Base-by-base conservation (phyloP, 768 basidiomycete genomes). In the Lanmaoa rubissima region DNA sequence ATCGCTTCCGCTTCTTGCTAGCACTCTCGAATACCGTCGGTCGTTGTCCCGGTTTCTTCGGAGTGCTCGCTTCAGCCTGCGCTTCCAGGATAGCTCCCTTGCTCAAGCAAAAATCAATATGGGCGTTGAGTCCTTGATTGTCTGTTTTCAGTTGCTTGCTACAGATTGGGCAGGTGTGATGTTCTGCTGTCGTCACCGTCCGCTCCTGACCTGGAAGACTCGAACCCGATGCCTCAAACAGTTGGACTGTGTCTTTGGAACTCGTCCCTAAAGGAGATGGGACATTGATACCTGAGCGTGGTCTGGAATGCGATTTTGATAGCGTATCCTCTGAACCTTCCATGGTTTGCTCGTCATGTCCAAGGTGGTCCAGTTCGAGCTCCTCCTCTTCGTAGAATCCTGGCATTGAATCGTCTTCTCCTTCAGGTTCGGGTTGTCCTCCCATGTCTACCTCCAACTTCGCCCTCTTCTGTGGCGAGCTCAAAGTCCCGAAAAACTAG, bases 31-130 rank as follows among this genome's bases (percentile, higher is more conserved):
- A 39, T 34, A 28, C 34, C 12, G 32, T 8, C 28, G 28, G 4
- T 28, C 28, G 4, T 28, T 28, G 28, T 28, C 28, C 6, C 6
- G 42, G 34, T 43, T 68, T 66, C 56, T 43, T 61, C 11, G 64
- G 61, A 50, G 63, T 66, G 41, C 49, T 60, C 5, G 67, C 67
- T 51, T 67, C 64, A 0, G 62, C 65, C 54, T 89, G 88, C 0
- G 90, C 90, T 64, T 90, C 82, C 56, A 80, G 74, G 58, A 96
- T 94, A 3, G 84, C 88, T 24, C 80, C 82, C 55, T 84, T 82
- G 68, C 90, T 94, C 49, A 97, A 71, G 66, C 94, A 97, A 64
- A 86, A 89, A 70, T 97, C 94, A 43, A 97, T 79, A 65, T 97
- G 94, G n/a, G 82, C 77, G 66, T 97, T 96, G 35, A 97, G 72